Base-by-base conservation (phyloP, 108 stramenopile genomes). In the Aurantiochytrium sp. region DNA sequence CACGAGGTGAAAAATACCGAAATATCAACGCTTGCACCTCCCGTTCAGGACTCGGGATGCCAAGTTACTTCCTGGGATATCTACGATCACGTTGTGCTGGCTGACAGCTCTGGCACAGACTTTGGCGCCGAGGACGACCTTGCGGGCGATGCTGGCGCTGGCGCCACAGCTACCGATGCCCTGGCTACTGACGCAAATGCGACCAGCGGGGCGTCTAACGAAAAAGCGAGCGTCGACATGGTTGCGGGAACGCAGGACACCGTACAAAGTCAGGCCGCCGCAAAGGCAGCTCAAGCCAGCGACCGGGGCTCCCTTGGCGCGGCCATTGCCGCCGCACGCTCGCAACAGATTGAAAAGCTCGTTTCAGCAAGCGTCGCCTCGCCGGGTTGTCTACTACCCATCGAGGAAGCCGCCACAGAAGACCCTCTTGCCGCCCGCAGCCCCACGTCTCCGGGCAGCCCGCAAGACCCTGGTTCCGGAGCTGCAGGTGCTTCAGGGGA, bases 301-400 rank as follows among this genome's bases (percentile, higher is more conserved):
- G 64, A 18, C 42, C 8, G 25, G 64, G 64, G 18, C 5, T 12
- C 8, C 1, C 72, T 76, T 5, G 83, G 49, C 5, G n/a, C 23
- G 16, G 57, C 90, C 18, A 10, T 6, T 5, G 64, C 60, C 42
- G 58, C 55, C 25, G 35, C 19, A n/a, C 43, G 83, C 5, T 23
- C 60, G 43, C 55, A 60, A 4, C 47, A 87, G 42, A 58, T 91
- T 14, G 53, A 44, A 89, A 88, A 58, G 23, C 83, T 44, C 29
- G 89, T 92, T 35, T 23, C 60, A 4, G 49, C 21, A 23, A 51
- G 88, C 18, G 47, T 91, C 12, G 60, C 59, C 4, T 25, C 90
- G 21, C 88, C 88, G 5, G 92, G 88, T 45, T 92, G 90, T 88
- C 71, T 92, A 12, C 47, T 92, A 89, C 88, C 89, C 23, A 90